These are phyloP conservation scores for Nemania diffusa DNA, from an alignment of 2,329 filamentous ascomycete genomes.

Conservation along the genomic window DNA sequence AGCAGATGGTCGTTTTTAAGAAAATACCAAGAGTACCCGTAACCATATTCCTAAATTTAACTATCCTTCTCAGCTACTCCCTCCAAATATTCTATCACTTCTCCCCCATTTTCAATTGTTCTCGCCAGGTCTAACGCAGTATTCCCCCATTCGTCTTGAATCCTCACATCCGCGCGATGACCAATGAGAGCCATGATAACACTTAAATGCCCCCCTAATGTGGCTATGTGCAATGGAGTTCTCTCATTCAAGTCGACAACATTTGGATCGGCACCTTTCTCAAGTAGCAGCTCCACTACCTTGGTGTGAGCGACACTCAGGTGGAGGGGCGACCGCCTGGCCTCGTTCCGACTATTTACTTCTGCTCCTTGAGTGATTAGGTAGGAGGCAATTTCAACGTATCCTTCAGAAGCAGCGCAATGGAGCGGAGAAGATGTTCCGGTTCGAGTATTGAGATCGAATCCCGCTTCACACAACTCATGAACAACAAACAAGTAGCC, in stretches of 20 bases:
- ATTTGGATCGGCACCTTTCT: not conserved
- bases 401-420: not conserved
- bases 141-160: not conserved
- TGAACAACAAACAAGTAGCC: conserved; percentile 1
- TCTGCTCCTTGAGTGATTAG: not conserved
- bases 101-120: no score
- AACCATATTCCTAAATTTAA: no score
- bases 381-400: not conserved
- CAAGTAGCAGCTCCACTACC: not conserved
- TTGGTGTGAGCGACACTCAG: not conserved
- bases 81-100: no score
- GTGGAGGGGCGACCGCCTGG: not conserved
- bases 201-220: not conserved
- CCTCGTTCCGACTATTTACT: not conserved
- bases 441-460: not conserved
- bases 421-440: not conserved
- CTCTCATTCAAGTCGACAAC: not conserved
- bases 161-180: not conserved
- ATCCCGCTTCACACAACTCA: not conserved
- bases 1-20: no score
- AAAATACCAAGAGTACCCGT: no score
- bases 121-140: not conserved
- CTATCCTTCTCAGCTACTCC: no score
- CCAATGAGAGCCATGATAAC: not conserved
- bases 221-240: not conserved